These are phyloP conservation scores for Solidago caesia DNA, from an alignment of 129 eudicot genomes.

Conservation along the genomic window DNA sequence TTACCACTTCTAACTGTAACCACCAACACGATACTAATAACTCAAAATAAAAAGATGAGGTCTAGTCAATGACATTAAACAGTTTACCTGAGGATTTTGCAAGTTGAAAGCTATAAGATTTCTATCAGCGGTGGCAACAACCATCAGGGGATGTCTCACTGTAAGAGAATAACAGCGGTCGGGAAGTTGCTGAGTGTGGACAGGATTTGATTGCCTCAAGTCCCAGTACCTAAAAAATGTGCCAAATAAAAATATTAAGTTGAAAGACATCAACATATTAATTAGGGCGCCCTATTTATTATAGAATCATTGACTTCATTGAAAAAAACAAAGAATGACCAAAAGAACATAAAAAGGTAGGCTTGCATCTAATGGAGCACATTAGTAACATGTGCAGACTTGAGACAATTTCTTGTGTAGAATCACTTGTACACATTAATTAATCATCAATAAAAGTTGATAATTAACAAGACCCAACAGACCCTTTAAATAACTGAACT, in stretches of 20 bases:
- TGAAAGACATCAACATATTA: too few relatives aligned
- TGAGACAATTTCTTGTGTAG: too few relatives aligned
- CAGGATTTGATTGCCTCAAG: constrained; percentile 79
- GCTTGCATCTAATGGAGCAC: background rate
- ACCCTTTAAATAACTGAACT: too few relatives aligned
- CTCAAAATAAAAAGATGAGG: background rate
- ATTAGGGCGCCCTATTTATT: too few relatives aligned
- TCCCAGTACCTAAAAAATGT: constrained; percentile 80
- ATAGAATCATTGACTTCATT: background rate
- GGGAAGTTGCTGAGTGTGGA: constrained; percentile 76
- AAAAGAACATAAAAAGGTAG: background rate
- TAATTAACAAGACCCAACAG: too few relatives aligned
- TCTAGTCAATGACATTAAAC: background rate
- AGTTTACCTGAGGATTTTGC: constrained; percentile 87
- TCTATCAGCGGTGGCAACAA: constrained; percentile 92
- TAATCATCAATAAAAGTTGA: too few relatives aligned
- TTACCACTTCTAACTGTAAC: background rate
- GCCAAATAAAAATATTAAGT: constrained; percentile 3
- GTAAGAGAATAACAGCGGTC: constrained; percentile 89
- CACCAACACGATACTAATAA: background rate
- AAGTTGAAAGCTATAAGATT: constrained; percentile 72
- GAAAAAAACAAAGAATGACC: background rate
- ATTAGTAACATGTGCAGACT: background rate
- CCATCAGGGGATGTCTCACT: constrained; percentile 83
- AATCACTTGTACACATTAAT: too few relatives aligned